A percentile compares a stretch with the other conserved stretches of the same genome.
Conservation (phyloP, 1,284 basidiomycete genomes). For the Rhodotorula sp. region DNA sequence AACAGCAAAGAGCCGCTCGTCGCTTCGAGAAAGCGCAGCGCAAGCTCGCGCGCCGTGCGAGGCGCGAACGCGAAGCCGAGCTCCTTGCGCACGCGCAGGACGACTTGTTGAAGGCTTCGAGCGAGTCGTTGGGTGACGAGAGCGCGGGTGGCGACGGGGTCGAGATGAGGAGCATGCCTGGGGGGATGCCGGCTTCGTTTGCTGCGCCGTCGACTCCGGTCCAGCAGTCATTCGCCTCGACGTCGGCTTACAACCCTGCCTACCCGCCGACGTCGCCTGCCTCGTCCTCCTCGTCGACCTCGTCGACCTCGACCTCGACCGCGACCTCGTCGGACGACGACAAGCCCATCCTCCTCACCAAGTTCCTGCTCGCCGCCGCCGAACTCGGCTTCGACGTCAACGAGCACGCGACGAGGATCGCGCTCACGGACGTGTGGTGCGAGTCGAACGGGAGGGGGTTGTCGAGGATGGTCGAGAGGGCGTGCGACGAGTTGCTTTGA, state of each 20-base stretch:
- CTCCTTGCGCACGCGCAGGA: too few species aligned
- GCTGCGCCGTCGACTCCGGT: not conserved
- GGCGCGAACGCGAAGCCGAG: too few species aligned
- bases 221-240: not conserved
- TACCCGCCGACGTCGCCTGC: not conserved
- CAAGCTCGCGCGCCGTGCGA: too few species aligned
- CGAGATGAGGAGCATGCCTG: not conserved
- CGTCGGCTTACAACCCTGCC: not conserved
- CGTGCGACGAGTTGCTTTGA: slow-evolving; percentile 8
- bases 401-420: not conserved
- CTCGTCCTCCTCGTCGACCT: not conserved
- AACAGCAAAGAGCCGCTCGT: too few species aligned
- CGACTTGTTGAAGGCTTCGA: too few species aligned
- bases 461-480: slow-evolving; percentile 10
- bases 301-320: too few species aligned
- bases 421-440: slow-evolving; percentile 12
- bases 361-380: slow-evolving; percentile 4
- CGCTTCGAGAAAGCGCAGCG: too few species aligned
- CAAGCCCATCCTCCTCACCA: slow-evolving; percentile 16
- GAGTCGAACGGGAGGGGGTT: slow-evolving; percentile 7
- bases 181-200: not conserved
- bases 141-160: not conserved
- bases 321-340: not conserved
- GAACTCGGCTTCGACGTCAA: slow-evolving; percentile 14
- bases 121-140: too few species aligned